Percentiles rank a stretch among this genome's conserved stretches.
phyloP scores from a whole-genome alignment of 257 asterid genomes.

The Handroanthus guayacan region DNA sequence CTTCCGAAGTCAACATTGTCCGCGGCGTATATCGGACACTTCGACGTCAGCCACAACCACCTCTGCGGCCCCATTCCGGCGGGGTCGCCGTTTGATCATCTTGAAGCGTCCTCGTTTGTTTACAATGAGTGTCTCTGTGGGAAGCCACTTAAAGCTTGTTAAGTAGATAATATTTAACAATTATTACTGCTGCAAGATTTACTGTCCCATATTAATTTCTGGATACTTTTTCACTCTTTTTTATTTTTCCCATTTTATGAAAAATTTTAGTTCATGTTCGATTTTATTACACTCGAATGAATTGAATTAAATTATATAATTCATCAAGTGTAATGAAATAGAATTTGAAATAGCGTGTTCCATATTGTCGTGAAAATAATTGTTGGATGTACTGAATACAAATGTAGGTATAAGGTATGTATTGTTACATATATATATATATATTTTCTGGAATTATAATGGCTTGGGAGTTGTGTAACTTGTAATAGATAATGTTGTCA shows the following conservation, averaged over 20 bases:
- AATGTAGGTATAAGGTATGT: too few relatives aligned
- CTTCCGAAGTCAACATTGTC: constrained; percentile 66
- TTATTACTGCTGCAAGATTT: background rate
- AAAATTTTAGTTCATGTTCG: background rate
- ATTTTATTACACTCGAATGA: background rate
- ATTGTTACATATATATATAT: too few relatives aligned
- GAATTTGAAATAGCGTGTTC: background rate
- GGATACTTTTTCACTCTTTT: background rate
- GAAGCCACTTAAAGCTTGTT: constrained; percentile 77
- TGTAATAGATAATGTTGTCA: background rate
- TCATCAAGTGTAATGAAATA: background rate
- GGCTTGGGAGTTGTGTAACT: background rate
- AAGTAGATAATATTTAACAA: background rate
- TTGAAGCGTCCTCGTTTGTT: constrained; percentile 80
- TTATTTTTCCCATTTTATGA: background rate
- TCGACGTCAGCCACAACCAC: constrained; percentile 91
- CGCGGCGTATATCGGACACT: constrained; percentile 75
- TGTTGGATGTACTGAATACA: background rate
- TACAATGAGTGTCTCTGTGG: constrained; percentile 92
- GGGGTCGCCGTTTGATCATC: constrained; percentile 91
- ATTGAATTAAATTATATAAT: background rate
- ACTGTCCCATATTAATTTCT: background rate
- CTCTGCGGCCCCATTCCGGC: constrained; percentile 87
- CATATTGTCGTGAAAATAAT: background rate
- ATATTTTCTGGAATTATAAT: background rate